Conservation (phyloP, 2,329 filamentous ascomycete species). For the Boeremia lycopersici region DNA sequence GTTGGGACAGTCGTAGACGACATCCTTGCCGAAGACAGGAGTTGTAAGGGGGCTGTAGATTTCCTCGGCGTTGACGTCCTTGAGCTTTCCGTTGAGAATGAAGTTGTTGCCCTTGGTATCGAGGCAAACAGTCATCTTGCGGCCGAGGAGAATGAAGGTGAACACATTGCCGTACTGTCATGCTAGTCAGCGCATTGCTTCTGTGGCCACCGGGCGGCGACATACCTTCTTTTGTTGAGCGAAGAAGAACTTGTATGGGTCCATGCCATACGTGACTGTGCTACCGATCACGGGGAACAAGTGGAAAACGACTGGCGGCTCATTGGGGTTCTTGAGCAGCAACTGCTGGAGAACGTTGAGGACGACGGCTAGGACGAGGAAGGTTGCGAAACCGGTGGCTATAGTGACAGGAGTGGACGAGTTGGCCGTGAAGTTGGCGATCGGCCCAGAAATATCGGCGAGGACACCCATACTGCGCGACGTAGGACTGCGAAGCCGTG, state of each 20-base stretch:
- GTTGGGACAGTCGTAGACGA: slow-evolving; percentile 91
- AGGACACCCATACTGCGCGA: slow-evolving; percentile 58
- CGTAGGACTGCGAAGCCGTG: slow-evolving; percentile 20
- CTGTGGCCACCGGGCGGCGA: slow-evolving; percentile 10
- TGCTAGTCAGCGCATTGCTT: slow-evolving; percentile 26
- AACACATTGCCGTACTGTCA: slow-evolving; percentile 83
- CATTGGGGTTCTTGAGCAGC: slow-evolving; percentile 78
- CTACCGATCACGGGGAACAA: slow-evolving; percentile 78
- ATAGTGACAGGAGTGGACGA: slow-evolving; percentile 53
- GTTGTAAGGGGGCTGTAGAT: slow-evolving; percentile 80
- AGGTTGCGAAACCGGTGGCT: slow-evolving; percentile 52
- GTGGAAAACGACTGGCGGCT: slow-evolving; percentile 68
- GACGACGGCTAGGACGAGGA: slow-evolving; percentile 64
- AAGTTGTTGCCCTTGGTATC: slow-evolving; percentile 87
- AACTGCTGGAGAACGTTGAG: slow-evolving; percentile 83
- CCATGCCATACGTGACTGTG: slow-evolving; percentile 93
- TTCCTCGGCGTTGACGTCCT: slow-evolving; percentile 88
- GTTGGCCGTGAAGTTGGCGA: slow-evolving; percentile 52
- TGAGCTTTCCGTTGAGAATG: slow-evolving; percentile 87
- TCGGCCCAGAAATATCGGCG: slow-evolving; percentile 54
- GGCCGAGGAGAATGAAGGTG: slow-evolving; percentile 85
- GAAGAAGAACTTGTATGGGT: slow-evolving; percentile 86
- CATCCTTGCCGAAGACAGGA: slow-evolving; percentile 78
- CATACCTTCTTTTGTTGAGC: slow-evolving; percentile 73
- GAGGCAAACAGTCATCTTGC: slow-evolving; percentile 85